Conservation (phyloP, 352 stramenopile species). For the Albugo laibachii region DNA sequence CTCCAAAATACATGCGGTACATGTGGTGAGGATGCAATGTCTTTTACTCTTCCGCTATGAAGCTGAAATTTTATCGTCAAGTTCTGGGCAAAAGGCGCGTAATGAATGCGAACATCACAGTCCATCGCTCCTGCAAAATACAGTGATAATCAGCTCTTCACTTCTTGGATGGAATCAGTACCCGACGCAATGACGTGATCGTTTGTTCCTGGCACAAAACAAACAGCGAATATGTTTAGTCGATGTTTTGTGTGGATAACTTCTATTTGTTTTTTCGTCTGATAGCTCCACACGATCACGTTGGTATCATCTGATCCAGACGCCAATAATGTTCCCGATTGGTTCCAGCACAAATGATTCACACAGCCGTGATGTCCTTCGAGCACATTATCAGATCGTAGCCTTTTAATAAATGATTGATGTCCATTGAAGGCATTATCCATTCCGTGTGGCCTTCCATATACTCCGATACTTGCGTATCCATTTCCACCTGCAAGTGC, state of each 20-base stretch:
- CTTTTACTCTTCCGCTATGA: slow-evolving; percentile 64
- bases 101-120: slow-evolving; percentile 69
- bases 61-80: slow-evolving; percentile 41
- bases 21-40: slow-evolving; percentile 46
- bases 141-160: slow-evolving; percentile 2
- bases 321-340: slow-evolving; percentile 30
- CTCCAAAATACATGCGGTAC: slow-evolving; percentile 73
- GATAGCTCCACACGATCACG: slow-evolving; percentile 68
- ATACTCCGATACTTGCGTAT: slow-evolving; percentile 13
- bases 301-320: slow-evolving; percentile 73
- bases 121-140: slow-evolving; percentile 29
- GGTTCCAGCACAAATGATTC: slow-evolving; percentile 74
- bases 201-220: slow-evolving; percentile 64
- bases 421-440: no score
- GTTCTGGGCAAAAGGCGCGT: slow-evolving; percentile 46
- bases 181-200: slow-evolving; percentile 57
- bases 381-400: slow-evolving; percentile 33
- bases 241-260: slow-evolving; percentile 52
- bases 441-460: no score
- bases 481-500: no score
- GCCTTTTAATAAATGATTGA: slow-evolving; percentile 1
- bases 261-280: slow-evolving; percentile 20
- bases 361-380: slow-evolving; percentile 51
- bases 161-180: background rate
- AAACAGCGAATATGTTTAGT: slow-evolving; percentile 77